Conservation (phyloP, 768 basidiomycete species). For the Pholiota conissans region DNA sequence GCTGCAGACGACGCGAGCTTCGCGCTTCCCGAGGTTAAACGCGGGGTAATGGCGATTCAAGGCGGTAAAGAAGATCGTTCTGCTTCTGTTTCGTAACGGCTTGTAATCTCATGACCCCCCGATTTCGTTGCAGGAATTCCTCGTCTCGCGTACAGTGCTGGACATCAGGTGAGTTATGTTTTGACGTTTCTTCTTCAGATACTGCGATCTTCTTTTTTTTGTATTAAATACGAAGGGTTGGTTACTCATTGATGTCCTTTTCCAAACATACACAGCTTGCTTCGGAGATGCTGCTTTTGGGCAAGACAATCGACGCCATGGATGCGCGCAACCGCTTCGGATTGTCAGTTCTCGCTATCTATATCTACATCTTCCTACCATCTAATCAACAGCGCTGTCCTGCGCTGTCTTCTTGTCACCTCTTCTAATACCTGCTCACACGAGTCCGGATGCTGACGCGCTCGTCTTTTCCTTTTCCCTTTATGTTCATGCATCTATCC, state of each 20-base stretch:
- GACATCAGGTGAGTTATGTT: slow-evolving; percentile 81
- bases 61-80: slow-evolving; percentile 50
- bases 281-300: slow-evolving; percentile 74
- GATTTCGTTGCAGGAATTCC: slow-evolving; percentile 59
- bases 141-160: slow-evolving; percentile 59
- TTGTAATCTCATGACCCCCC: not conserved
- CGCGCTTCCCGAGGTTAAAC: slow-evolving; percentile 75
- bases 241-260: slow-evolving; percentile 14
- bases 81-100: not conserved
- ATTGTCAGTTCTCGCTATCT: slow-evolving; percentile 60
- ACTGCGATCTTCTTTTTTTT: no score
- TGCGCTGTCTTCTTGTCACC: slow-evolving; percentile 2
- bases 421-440: not conserved
- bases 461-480: no score
- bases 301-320: slow-evolving; percentile 62
- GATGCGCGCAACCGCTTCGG: slow-evolving; percentile 72
- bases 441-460: slow-evolving; percentile 6
- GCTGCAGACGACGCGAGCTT: slow-evolving; percentile 68
- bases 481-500: no score
- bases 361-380: not conserved
- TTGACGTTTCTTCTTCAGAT: no score
- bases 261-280: slow-evolving; percentile 53
- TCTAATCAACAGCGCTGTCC: not conserved
- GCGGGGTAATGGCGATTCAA: slow-evolving; percentile 71
- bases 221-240: no score